A percentile compares a stretch with the other conserved stretches of the same genome.
Evolutionary conservation across 1,284 basidiomycete species (phyloP).

Genomic region (Wallemia mellicola): DNA sequence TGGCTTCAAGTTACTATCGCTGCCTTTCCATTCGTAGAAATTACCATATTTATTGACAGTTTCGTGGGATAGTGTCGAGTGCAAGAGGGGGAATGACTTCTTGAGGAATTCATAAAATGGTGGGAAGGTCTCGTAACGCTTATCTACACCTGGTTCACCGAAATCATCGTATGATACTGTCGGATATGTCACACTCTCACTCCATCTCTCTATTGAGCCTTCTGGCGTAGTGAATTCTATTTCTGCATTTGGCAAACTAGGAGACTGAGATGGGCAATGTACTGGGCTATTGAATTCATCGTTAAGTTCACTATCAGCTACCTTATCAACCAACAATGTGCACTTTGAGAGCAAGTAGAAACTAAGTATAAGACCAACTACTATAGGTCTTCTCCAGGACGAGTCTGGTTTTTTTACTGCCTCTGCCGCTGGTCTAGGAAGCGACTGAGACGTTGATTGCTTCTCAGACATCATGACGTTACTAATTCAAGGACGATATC

Average conservation of each 20-base stretch:
- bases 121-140: neutral
- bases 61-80: slow-evolving; percentile 23
- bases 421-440: neutral
- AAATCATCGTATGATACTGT: slow-evolving; percentile 1
- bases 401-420: neutral
- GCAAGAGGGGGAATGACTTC: slow-evolving; percentile 7
- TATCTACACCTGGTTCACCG: neutral
- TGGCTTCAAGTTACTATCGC: slow-evolving; percentile 15
- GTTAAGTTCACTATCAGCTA: neutral
- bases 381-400: neutral
- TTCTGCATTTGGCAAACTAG: neutral
- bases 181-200: neutral
- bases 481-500: too few species aligned
- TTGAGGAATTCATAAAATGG: slow-evolving; percentile 3
- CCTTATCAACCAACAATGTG: neutral
- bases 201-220: neutral
- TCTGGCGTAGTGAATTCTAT: neutral
- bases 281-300: neutral
- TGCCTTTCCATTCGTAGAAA: slow-evolving; percentile 31
- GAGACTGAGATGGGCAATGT: neutral
- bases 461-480: neutral
- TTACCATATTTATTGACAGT: slow-evolving; percentile 34
- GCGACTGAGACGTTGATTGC: too few species aligned
- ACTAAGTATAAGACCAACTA: neutral
- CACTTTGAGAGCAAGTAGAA: neutral